A percentile compares a stretch with the other conserved stretches of the same genome.
Evolutionary conservation across 1,284 basidiomycete species (phyloP).

Genomic region (Leccinum pallidistipes): DNA sequence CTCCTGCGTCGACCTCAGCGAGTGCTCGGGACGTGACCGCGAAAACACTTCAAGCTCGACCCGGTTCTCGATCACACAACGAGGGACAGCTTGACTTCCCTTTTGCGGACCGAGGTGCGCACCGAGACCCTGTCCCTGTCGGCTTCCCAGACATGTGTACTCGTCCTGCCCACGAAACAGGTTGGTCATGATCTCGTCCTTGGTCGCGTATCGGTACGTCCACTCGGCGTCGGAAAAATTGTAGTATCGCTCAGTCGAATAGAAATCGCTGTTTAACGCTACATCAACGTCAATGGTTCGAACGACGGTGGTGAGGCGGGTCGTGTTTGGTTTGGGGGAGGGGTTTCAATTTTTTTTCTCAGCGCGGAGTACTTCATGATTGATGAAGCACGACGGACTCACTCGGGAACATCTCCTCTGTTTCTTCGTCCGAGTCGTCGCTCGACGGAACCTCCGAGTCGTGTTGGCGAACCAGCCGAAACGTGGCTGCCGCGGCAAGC

Average conservation of each 20-base stretch:
- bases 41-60: constrained; percentile 7
- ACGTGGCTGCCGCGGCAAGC: constrained; percentile 1
- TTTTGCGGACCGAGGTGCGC: neutral
- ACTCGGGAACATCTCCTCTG: constrained; percentile 27
- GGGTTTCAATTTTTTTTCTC: constrained; percentile 5
- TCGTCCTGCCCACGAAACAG: constrained; percentile 22
- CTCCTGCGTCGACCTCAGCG: constrained; percentile 4
- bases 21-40: neutral
- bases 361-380: constrained; percentile 3
- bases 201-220: constrained; percentile 34
- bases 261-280: constrained; percentile 30
- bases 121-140: neutral
- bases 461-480: neutral
- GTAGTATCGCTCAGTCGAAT: constrained; percentile 10
- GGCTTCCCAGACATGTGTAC: constrained; percentile 7
- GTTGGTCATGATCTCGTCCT: constrained; percentile 31
- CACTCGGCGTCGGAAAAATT: constrained; percentile 15
- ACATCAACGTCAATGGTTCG: neutral
- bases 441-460: constrained; percentile 10
- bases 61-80: constrained; percentile 9
- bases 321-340: neutral
- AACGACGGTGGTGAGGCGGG: neutral
- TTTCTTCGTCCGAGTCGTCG: constrained; percentile 22
- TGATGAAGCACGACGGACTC: constrained; percentile 12
- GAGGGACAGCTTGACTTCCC: constrained; percentile 2